Percentiles rank a stretch among this genome's conserved stretches.
These are phyloP conservation scores for Aspergillus nanangensis DNA, from an alignment of 495 filamentous ascomycete species.

Conservation along the genomic window DNA sequence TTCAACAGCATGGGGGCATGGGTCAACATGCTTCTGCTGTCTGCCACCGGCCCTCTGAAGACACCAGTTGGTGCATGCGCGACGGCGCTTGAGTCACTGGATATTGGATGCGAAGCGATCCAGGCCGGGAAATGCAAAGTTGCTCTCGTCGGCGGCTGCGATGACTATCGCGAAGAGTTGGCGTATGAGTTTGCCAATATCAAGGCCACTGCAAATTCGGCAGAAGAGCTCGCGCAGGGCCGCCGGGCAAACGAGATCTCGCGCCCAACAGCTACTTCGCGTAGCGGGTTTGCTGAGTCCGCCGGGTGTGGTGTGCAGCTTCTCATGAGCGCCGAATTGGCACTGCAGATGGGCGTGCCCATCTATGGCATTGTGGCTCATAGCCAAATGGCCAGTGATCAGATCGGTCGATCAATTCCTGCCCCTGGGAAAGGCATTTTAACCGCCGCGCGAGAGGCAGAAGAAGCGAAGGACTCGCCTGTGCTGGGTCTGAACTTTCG, in stretches of 20 bases:
- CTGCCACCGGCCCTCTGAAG: slow-evolving; percentile 95
- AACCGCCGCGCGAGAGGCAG: slow-evolving; percentile 82
- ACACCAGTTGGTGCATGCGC: slow-evolving; percentile 97
- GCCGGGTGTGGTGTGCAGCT: slow-evolving; percentile 97
- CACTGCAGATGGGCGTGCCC: slow-evolving; percentile 95
- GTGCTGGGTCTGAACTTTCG: slow-evolving; percentile 93
- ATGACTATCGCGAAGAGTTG: slow-evolving; percentile 98
- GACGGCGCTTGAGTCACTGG: slow-evolving; percentile 92
- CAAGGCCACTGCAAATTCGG: slow-evolving; percentile 95
- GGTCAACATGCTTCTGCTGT: slow-evolving; percentile 98
- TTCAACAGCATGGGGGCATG: slow-evolving; percentile 99
- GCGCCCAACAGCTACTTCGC: slow-evolving; percentile 88
- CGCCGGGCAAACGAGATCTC: slow-evolving; percentile 96
- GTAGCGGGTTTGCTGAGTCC: slow-evolving; percentile 98
- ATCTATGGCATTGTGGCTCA: slow-evolving; percentile 93
- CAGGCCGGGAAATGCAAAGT: slow-evolving; percentile 92
- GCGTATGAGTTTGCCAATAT: slow-evolving; percentile 99
- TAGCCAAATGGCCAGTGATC: slow-evolving; percentile 94
- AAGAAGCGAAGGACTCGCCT: slow-evolving; percentile 71
- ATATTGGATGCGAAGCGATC: slow-evolving; percentile 96
- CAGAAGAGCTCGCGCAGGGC: slow-evolving; percentile 90
- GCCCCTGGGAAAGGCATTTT: slow-evolving; percentile 95
- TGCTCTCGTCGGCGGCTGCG: slow-evolving; percentile 95
- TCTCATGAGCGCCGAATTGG: slow-evolving; percentile 92
- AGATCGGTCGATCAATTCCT: slow-evolving; percentile 95